Base-by-base conservation (phyloP, 306 rosid species). In the Prunus kanzakura region DNA sequence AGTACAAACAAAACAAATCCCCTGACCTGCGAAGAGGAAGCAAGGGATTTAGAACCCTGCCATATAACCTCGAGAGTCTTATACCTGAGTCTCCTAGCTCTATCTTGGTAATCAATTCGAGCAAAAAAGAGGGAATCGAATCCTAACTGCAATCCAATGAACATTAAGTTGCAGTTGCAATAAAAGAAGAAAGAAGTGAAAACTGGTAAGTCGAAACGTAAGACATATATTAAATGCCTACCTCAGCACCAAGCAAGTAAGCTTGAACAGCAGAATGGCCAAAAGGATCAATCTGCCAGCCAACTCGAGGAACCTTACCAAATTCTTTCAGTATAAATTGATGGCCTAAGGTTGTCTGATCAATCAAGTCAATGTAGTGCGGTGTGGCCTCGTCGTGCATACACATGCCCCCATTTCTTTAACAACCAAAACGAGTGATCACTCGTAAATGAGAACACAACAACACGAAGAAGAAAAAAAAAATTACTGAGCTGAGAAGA, bases 191-290 rank as follows among this genome's bases (percentile, higher is more conserved):
- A 78, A 58, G 29, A 25, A 78, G 20, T 68, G 8, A 46, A 18
- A 32, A 47, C 45, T n/a, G 3, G 14, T 19, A 38, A 38, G 43
- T 38, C 43, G 9, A 38, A 38, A 38, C 43, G 43, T 38, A 6
- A 16, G 3, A 79, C 45, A 19, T 51, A 16, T 16, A 50, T 12
- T 38, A 20, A 0, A 29, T 49, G 50, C 25, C 71, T 70, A 88
- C 97, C 94, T 89, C 97, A 12, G 94, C 97, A 23, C 97, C 95
- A 71, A 89, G 89, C 77, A 91, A 79, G 84, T 91, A 91, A 43
- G 97, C 97, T 79, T 91, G 97, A 77, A 91, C 94, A 69, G 97
- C 94, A 55, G 97, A 89, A 80, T 89, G 97, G 69, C 93, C 97
- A 66, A 91, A 91, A 54, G 93, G 97, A 79, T 89, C 93, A 69